Conservation (phyloP, 164 flowering plant species). For the Echeveria elegans region DNA sequence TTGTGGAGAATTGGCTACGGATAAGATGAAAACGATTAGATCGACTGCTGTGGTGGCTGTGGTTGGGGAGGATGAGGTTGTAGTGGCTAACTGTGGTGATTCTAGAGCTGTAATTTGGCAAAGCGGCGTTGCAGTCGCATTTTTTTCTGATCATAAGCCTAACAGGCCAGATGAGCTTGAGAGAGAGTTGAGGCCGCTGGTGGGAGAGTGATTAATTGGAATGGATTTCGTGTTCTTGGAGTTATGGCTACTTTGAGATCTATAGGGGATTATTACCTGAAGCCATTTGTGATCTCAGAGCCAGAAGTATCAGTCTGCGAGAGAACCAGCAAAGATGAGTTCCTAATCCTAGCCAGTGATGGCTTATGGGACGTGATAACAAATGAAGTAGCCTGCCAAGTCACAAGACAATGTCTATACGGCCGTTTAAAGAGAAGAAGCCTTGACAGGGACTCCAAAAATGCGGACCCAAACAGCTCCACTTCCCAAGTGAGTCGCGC, state of each 20-base stretch:
- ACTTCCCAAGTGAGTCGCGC: constrained; percentile 12
- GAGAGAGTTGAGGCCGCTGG: constrained; percentile 74
- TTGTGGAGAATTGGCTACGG: constrained; percentile 12
- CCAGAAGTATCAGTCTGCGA: constrained; percentile 36
- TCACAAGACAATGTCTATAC: constrained; percentile 30
- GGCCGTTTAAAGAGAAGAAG: constrained; percentile 19
- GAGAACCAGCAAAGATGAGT: constrained; percentile 35
- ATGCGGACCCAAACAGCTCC: not conserved
- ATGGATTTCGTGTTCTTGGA: constrained; percentile 65
- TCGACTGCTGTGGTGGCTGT: constrained; percentile 74
- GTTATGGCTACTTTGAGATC: constrained; percentile 89
- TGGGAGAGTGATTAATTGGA: constrained; percentile 76
- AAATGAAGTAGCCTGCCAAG: constrained; percentile 41
- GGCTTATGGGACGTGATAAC: constrained; percentile 60
- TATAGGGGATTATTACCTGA: constrained; percentile 76
- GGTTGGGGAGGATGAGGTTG: constrained; percentile 40
- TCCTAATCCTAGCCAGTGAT: constrained; percentile 52
- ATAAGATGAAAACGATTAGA: constrained; percentile 33
- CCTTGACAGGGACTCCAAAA: not conserved
- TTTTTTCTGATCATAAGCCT: constrained; percentile 87
- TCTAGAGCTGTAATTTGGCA: constrained; percentile 65
- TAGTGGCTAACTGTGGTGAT: constrained; percentile 84
- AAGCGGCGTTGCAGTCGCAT: constrained; percentile 41
- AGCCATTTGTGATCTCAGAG: constrained; percentile 30
- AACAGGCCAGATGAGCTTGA: constrained; percentile 67